Conservation (phyloP, 2,329 filamentous ascomycete species). For the Rachicladosporium sp. region DNA sequence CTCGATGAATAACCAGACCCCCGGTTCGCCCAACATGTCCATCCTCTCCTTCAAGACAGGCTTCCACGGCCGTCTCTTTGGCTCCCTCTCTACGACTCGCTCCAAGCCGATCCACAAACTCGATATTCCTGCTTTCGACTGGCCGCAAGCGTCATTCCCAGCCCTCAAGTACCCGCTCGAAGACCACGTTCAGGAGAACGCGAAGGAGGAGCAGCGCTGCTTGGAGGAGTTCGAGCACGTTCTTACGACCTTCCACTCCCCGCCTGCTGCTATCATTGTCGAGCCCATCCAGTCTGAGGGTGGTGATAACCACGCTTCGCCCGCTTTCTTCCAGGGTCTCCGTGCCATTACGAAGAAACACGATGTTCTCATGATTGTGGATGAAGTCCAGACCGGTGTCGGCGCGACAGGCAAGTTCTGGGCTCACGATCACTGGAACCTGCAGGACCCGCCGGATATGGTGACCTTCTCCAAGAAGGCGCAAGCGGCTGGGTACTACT, state of each 20-base stretch:
- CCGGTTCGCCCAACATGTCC: constrained; percentile 65
- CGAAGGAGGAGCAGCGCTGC: constrained; percentile 65
- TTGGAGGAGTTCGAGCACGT: constrained; percentile 73
- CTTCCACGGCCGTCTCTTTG: constrained; percentile 87
- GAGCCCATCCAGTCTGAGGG: constrained; percentile 92
- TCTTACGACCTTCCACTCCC: constrained; percentile 65
- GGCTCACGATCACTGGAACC: constrained; percentile 91
- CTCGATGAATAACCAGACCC: constrained; percentile 69
- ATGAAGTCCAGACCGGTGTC: constrained; percentile 88
- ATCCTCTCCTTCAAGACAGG: constrained; percentile 80
- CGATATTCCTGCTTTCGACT: constrained; percentile 89
- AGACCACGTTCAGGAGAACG: constrained; percentile 67
- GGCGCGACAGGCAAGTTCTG: constrained; percentile 91
- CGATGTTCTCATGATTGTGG: constrained; percentile 74
- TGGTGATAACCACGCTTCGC: constrained; percentile 85
- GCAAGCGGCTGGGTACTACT: constrained; percentile 89
- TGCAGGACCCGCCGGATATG: constrained; percentile 71
- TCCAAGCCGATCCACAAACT: constrained; percentile 92
- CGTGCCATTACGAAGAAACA: constrained; percentile 67
- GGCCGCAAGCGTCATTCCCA: constrained; percentile 84
- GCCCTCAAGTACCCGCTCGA: constrained; percentile 76
- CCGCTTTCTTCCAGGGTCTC: constrained; percentile 74
- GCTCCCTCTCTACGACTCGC: constrained; percentile 74
- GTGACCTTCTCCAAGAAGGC: constrained; percentile 95
- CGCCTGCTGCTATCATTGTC: constrained; percentile 69